Evolutionary conservation across 108 stramenopile genomes (phyloP), one percentile per base, ranked within the genome.

Genomic region (Cafeteria roenbergensis): DNA sequence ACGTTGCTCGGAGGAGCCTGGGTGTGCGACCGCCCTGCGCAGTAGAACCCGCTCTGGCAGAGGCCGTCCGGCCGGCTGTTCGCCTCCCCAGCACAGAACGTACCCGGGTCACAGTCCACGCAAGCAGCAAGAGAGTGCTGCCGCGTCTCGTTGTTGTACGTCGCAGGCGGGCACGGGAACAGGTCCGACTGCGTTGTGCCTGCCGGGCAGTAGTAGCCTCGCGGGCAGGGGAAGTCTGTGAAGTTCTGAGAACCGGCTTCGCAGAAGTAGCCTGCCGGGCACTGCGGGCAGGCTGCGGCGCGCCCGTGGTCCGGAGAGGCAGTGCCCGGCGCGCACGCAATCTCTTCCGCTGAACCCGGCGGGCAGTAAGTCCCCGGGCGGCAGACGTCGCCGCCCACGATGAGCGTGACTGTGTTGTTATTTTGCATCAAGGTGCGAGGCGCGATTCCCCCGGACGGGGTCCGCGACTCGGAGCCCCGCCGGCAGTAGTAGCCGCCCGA

Each of bases 151-250:
- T 80, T 65, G 0, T 56, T 30, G 72, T 69, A 82, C 2, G 76
- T 67, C 26, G 74, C 79, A n/a, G 55, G 32, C 0, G 73, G 57
- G 34, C 78, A 79, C 8, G 77, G 75, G 51, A 70, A 57, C 26
- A 27, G 55, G 14, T 36, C 30, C n/a, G 52, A 51, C 22, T 34
- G 33, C 24, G 53, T 55, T 0, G 73, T 78, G 53, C 74, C 67
- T 3, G 31, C 58, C 0, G 73, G 75, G 48, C 78, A 79, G 54
- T 53, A 71, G 65, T 79, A 34, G 29, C 78, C 78, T 42, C 50
- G 17, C 22, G 68, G 68, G 35, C 68, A 69, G 27, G 61, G 55
- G 14, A 51, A 35, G 27, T 62, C 61, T 31, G 50, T 36, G 57
- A 57, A 57, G 57, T 57, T 57, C 30, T 6, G 12, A 12, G 6